Conservation (phyloP, 2,329 filamentous ascomycete species). For the Hawksworthiomyces lignivorus region DNA sequence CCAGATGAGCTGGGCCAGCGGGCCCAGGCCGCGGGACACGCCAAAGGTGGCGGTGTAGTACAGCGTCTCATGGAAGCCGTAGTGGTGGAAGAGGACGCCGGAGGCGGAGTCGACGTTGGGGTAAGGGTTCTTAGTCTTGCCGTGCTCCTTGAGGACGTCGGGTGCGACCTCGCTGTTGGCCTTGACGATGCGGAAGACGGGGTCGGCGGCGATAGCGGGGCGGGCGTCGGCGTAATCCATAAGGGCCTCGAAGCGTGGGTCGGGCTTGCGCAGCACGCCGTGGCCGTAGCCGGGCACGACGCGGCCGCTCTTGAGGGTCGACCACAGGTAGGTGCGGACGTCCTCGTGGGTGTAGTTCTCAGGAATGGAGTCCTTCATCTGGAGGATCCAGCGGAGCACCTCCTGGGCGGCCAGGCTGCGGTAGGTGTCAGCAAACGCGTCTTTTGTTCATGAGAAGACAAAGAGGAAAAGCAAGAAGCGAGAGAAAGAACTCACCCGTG, state of each 20-base stretch:
- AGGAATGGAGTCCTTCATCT: constrained; percentile 89
- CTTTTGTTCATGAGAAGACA: too few species aligned
- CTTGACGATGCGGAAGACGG: constrained; percentile 89
- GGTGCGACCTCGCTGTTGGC: constrained; percentile 90
- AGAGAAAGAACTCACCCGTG: constrained; percentile 51
- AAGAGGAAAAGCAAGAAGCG: not conserved
- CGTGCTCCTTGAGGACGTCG: constrained; percentile 83
- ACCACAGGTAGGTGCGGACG: constrained; percentile 85
- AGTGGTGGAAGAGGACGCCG: constrained; percentile 95
- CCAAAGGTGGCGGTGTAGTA: constrained; percentile 80
- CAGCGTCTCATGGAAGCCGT: constrained; percentile 92
- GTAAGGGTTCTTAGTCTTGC: constrained; percentile 97
- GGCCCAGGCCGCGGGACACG: constrained; percentile 67
- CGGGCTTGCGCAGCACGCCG: constrained; percentile 91
- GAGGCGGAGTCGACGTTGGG: constrained; percentile 94
- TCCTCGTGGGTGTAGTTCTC: constrained; percentile 69
- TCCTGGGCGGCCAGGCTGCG: constrained; percentile 83
- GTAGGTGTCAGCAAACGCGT: constrained; percentile 6
- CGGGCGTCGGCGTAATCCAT: constrained; percentile 90
- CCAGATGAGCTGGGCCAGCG: constrained; percentile 92
- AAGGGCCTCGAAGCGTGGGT: constrained; percentile 90
- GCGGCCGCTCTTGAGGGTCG: constrained; percentile 83
- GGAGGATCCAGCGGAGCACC: constrained; percentile 90
- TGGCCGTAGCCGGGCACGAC: constrained; percentile 95
- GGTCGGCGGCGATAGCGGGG: constrained; percentile 77